These are phyloP conservation scores for Fusarium sp. DNA, from an alignment of 2,329 filamentous ascomycete species.

Conservation along the genomic window DNA sequence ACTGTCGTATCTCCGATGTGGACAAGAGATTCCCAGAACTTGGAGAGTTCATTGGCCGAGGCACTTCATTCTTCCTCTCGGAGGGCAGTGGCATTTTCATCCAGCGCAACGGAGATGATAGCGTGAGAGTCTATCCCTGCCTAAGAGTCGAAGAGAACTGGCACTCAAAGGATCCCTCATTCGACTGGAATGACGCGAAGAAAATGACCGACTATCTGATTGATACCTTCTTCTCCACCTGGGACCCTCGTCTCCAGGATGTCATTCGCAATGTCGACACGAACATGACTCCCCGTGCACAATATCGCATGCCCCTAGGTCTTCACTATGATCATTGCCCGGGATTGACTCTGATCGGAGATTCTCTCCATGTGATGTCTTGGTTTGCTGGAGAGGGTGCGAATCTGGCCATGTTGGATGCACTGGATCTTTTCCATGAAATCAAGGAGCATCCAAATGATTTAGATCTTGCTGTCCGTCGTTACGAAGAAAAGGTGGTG, in stretches of 20 bases:
- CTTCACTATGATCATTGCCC: neutral
- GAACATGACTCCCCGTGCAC: neutral
- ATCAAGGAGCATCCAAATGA: rapidly evolving
- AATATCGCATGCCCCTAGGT: neutral
- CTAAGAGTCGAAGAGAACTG: neutral
- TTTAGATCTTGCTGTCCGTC: neutral
- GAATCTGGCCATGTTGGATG: neutral
- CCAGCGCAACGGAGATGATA: neutral
- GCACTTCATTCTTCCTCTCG: neutral
- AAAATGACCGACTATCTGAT: neutral
- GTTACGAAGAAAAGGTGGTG: neutral
- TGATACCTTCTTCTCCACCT: neutral
- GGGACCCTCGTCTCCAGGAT: neutral
- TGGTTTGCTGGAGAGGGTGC: neutral
- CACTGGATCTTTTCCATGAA: neutral
- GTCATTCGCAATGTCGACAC: neutral
- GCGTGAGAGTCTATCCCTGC: neutral
- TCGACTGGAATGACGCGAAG: neutral
- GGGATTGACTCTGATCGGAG: neutral
- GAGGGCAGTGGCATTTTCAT: neutral
- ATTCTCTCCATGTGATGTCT: neutral
- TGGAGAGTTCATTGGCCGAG: neutral
- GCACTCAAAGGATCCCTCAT: neutral
- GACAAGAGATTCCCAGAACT: neutral
- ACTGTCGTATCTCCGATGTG: neutral